Evolutionary conservation across 345 rosid genomes (phyloP).

Genomic region (Laguncularia racemosa): DNA sequence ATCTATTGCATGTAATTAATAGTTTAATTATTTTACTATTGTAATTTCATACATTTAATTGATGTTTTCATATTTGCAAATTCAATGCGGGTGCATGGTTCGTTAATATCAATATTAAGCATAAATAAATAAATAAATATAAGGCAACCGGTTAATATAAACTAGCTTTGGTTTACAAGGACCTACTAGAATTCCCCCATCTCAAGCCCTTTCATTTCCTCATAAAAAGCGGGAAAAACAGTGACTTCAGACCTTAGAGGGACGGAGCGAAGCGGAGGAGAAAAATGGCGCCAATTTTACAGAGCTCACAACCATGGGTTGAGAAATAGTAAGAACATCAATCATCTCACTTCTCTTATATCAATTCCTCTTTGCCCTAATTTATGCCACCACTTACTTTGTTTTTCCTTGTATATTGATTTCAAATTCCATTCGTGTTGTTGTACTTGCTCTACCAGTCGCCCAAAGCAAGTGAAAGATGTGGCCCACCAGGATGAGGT

Average conservation of each 20-base stretch:
- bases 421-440: slow-evolving; percentile 2
- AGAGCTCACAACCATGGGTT: slow-evolving; percentile 91
- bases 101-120: too few species aligned
- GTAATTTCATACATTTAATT: too few species aligned
- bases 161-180: too few species aligned
- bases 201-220: too few species aligned
- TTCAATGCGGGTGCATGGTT: too few species aligned
- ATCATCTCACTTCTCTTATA: not conserved
- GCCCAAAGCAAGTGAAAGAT: slow-evolving; percentile 87
- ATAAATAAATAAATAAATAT: too few species aligned
- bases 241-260: not conserved
- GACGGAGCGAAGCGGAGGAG: not conserved
- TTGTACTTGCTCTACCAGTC: slow-evolving; percentile 30
- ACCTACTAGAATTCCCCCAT: too few species aligned
- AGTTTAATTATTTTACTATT: too few species aligned
- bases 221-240: too few species aligned
- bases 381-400: not conserved
- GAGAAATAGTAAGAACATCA: slow-evolving; percentile 60
- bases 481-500: slow-evolving; percentile 98
- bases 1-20: too few species aligned
- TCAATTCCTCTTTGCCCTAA: not conserved
- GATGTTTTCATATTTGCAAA: too few species aligned
- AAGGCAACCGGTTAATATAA: too few species aligned
- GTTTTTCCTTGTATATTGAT: not conserved
- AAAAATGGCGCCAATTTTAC: slow-evolving; percentile 80